These are phyloP conservation scores for Talaromyces adpressus DNA, from an alignment of 495 filamentous ascomycete species.

Conservation along the genomic window DNA sequence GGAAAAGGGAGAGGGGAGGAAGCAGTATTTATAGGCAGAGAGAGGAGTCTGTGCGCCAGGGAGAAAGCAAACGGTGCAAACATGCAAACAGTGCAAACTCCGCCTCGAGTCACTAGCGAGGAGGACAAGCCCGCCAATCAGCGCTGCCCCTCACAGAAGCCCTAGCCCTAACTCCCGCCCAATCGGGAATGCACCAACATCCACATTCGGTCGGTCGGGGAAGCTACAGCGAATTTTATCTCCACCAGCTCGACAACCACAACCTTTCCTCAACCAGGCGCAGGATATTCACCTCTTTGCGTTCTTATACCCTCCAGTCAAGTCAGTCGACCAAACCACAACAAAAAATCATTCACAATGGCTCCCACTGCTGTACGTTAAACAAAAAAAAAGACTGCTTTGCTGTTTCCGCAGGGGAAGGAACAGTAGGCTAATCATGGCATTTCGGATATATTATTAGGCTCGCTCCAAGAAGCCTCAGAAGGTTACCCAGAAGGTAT, in stretches of 20 bases:
- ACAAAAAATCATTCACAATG: conserved; percentile 37
- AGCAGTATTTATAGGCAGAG: conserved; percentile 23
- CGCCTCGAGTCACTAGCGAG: background rate
- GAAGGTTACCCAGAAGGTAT: conserved; percentile 65
- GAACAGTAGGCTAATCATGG: conserved; percentile 43
- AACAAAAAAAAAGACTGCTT: conserved; percentile 57
- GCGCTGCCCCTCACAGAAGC: background rate
- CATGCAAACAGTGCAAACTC: conserved; percentile 1
- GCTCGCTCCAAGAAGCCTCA: conserved; percentile 53
- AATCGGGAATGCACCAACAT: conserved; percentile 6
- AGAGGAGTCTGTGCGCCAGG: conserved; percentile 10
- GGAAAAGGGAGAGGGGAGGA: conserved; percentile 17
- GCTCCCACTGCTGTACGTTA: conserved; percentile 68
- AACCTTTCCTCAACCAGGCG: conserved; percentile 26
- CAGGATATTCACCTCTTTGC: conserved; percentile 58
- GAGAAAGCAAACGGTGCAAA: background rate
- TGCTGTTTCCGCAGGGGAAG: conserved; percentile 62
- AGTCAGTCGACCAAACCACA: conserved; percentile 11
- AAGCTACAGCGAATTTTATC: conserved; percentile 16
- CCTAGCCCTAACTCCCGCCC: conserved; percentile 20
- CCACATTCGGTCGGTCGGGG: conserved; percentile 10
- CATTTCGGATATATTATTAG: conserved; percentile 24
- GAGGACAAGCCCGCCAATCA: conserved; percentile 1
- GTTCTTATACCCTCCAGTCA: conserved; percentile 27
- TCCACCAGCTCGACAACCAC: conserved; percentile 1